Evolutionary conservation across 2,329 filamentous ascomycete species (phyloP), one percentile per base, ranked within the genome.

Genomic region (Diatrype stigma): DNA sequence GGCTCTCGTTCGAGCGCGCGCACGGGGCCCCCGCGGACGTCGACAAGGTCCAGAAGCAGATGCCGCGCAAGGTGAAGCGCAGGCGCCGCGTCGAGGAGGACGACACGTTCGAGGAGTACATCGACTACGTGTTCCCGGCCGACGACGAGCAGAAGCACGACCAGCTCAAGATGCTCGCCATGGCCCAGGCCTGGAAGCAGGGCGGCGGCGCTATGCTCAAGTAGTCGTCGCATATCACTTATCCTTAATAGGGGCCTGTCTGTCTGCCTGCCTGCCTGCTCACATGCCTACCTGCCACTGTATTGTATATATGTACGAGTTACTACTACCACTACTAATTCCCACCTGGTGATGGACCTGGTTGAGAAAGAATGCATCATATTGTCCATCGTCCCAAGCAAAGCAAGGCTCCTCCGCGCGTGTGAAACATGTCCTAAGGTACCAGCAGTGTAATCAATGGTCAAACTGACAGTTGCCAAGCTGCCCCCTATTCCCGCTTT

Each of bases 111-210:
- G 91, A 99, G 78, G 94, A 99, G 74, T 97, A 96, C 70, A 83
- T 94, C 73, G 94, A 97, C 69, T 97, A 96, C 63, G 83, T 99
- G 32, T 99, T 99, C 82, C 94, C 94, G 1, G 91, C 90, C 4
- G 94, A 97, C 73, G 92, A 96, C 69, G 84, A 90, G 73, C 87
- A 90, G 66, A 87, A 87, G 50, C 87, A 87, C 59, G 92, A 89
- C 63, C 74, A 96, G 69, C 89, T 89, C 47, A 90, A 88, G 67
- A 77, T 97, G 68, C 74, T 96, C 73, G 86, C 89, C 55, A 87
- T 87, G 81, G 92, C 93, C 51, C 86, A 91, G 69, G 84, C 85
- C 60, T 97, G 93, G 90, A 96, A 96, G 77, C 80, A 87, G 56
- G 72, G 73, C 10, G 76, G 74, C 16, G 60, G 62, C 2, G 65